A percentile compares a stretch with the other conserved stretches of the same genome.
Evolutionary conservation across 1,284 basidiomycete genomes (phyloP).

Genomic region (Apiotrichum brassicae): DNA sequence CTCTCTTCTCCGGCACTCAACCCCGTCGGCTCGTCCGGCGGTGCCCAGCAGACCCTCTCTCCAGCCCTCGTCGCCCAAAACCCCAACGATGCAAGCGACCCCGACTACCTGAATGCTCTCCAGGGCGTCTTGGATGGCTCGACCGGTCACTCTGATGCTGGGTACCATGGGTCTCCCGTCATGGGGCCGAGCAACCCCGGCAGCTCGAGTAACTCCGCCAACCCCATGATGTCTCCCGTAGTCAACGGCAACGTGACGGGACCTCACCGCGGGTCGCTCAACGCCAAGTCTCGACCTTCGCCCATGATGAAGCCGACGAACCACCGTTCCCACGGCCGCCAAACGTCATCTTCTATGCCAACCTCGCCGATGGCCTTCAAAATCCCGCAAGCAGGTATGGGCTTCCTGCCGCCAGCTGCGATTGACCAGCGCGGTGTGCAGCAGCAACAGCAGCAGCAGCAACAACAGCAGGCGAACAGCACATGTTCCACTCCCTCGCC

Average conservation of each 20-base stretch:
- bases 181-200: constrained; percentile 2
- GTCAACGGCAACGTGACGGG: constrained; percentile 21
- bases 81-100: constrained; percentile 30
- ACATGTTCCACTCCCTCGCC: constrained; percentile 60
- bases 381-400: constrained; percentile 17
- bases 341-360: constrained; percentile 19
- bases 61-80: constrained; percentile 39
- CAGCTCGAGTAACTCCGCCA: too few relatives aligned
- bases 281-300: constrained; percentile 38
- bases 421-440: constrained; percentile 33
- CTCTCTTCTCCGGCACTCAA: constrained; percentile 39
- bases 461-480: constrained; percentile 14
- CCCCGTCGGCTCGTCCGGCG: constrained; percentile 39
- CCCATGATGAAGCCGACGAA: constrained; percentile 46
- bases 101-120: constrained; percentile 36
- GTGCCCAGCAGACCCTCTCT: constrained; percentile 42
- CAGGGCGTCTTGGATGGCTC: constrained; percentile 30
- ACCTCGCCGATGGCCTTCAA: constrained; percentile 26
- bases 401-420: constrained; percentile 35
- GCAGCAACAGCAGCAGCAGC: constrained; percentile 14
- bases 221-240: constrained; percentile 10
- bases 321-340: constrained; percentile 26
- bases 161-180: constrained; percentile 12
- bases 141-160: background rate
- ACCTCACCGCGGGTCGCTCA: constrained; percentile 35